A percentile compares a stretch with the other conserved stretches of the same genome.
These are phyloP conservation scores for Alternaria brassicicola DNA, from an alignment of 2,329 filamentous ascomycete genomes.

Conservation along the genomic window DNA sequence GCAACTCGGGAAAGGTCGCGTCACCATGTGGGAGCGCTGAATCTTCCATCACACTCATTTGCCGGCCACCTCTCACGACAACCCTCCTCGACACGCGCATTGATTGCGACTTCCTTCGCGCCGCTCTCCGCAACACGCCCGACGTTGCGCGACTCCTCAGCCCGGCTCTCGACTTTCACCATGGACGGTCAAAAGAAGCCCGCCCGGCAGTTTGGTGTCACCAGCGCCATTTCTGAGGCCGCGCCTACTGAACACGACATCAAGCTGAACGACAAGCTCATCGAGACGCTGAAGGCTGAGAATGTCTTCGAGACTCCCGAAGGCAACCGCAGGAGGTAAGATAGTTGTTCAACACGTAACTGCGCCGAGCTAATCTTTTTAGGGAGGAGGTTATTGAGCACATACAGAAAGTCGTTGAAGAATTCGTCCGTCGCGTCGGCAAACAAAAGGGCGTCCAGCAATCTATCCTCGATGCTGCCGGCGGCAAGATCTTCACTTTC, in stretches of 20 bases:
- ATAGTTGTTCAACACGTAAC: neutral
- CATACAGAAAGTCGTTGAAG: conserved; percentile 79
- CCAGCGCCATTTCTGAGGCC: conserved; percentile 77
- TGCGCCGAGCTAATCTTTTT: conserved; percentile 15
- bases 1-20: conserved; percentile 23
- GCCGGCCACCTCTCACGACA: conserved; percentile 19
- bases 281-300: conserved; percentile 83
- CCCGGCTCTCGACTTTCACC: conserved; percentile 10
- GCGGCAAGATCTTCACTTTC: conserved; percentile 93
- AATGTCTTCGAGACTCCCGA: conserved; percentile 88
- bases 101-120: conserved; percentile 22
- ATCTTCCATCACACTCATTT: conserved; percentile 5
- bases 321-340: conserved; percentile 81
- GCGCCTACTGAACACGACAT: conserved; percentile 80
- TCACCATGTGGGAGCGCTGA: conserved; percentile 43
- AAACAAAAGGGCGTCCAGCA: conserved; percentile 74
- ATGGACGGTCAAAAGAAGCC: conserved; percentile 44
- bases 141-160: conserved; percentile 20
- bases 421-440: conserved; percentile 85
- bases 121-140: conserved; percentile 31
- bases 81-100: conserved; percentile 19
- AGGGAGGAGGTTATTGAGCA: conserved; percentile 76
- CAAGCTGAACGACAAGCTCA: conserved; percentile 75
- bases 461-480: conserved; percentile 78
- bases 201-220: conserved; percentile 68